A percentile compares a stretch with the other conserved stretches of the same genome.
These are phyloP conservation scores for Babesia microti DNA, from an alignment of 169 alveolate genomes.

Conservation along the genomic window DNA sequence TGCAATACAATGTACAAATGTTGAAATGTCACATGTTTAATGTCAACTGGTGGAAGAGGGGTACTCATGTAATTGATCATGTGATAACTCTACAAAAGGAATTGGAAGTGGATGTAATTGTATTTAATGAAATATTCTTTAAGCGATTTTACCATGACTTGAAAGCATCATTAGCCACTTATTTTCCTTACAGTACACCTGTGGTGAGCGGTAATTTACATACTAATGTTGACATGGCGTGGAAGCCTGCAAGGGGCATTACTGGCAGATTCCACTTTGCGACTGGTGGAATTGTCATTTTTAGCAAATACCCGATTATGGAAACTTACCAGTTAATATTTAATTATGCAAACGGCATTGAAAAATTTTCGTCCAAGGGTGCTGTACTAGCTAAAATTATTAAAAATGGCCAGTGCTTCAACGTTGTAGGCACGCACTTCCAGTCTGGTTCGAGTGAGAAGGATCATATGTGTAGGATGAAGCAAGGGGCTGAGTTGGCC, in stretches of 20 bases:
- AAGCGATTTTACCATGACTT: conserved; percentile 5
- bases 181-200: conserved; percentile 36
- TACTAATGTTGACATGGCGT: too few species aligned
- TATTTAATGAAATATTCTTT: conserved; percentile 47
- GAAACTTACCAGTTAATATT: conserved; percentile 8
- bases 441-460: conserved; percentile 51
- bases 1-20: conserved; percentile 57
- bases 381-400: conserved; percentile 56
- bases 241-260: too few species aligned
- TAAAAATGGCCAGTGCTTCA: conserved; percentile 39
- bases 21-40: too few species aligned
- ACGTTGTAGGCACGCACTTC: conserved; percentile 68
- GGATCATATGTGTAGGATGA: conserved; percentile 38
- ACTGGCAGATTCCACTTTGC: conserved; percentile 1
- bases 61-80: conserved; percentile 14
- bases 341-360: conserved; percentile 9
- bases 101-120: conserved; percentile 39
- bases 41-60: conserved; percentile 6
- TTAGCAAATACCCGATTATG: conserved; percentile 16
- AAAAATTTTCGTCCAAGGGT: conserved; percentile 55
- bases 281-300: conserved; percentile 28
- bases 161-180: conserved; percentile 3
- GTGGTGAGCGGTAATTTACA: too few species aligned
- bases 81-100: conserved; percentile 16
- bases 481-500: conserved; percentile 52